These are phyloP conservation scores for Pythium dissotocum DNA, from an alignment of 352 stramenopile species.

Conservation along the genomic window DNA sequence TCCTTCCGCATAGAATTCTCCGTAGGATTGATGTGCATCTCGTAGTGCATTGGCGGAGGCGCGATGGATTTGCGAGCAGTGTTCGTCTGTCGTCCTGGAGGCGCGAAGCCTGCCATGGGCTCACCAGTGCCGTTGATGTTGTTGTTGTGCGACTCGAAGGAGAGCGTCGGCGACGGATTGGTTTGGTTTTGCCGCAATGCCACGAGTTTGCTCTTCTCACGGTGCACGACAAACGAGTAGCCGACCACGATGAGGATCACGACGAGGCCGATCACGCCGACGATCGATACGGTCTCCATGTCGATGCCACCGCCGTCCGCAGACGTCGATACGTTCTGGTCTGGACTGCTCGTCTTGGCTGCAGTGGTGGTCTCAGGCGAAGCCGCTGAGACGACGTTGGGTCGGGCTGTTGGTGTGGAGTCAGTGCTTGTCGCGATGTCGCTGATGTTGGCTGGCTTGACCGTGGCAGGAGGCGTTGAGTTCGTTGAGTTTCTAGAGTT, in stretches of 20 bases:
- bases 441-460: background rate
- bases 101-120: background rate
- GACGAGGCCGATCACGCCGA: slow-evolving; percentile 10
- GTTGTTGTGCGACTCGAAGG: background rate
- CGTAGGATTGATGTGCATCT: background rate
- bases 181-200: background rate
- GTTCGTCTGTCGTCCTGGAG: background rate
- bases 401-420: background rate
- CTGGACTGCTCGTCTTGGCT: background rate
- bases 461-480: background rate
- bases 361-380: background rate
- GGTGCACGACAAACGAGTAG: slow-evolving; percentile 11
- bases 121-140: background rate
- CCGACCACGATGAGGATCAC: slow-evolving; percentile 10
- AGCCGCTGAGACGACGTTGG: background rate
- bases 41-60: background rate
- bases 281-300: slow-evolving; percentile 10
- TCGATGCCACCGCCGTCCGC: background rate
- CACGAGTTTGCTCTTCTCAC: slow-evolving; percentile 12
- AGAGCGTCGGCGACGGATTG: background rate
- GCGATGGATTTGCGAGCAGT: background rate
- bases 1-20: background rate
- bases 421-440: background rate
- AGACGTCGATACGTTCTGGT: background rate
- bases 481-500: background rate